phyloP scores from a whole-genome alignment of 1,139 yeast species.

The Yamadazyma oceani region DNA sequence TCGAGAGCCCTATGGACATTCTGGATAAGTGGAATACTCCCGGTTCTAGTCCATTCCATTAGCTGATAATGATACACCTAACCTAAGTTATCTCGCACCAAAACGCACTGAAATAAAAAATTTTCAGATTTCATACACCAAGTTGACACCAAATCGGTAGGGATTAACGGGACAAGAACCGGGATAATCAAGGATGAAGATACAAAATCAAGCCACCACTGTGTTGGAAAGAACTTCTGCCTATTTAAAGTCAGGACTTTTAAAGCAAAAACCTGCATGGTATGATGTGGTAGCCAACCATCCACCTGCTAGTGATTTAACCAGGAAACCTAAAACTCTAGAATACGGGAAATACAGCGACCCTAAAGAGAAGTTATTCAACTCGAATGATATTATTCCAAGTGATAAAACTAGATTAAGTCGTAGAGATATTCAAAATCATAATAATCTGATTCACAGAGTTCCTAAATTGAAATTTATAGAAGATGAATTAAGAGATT shows the following conservation, averaged over 20 bases:
- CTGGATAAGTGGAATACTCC: slow-evolving; percentile 4
- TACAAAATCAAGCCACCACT: slow-evolving; percentile 65
- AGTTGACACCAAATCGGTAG: too few species aligned
- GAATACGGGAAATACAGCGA: slow-evolving; percentile 19
- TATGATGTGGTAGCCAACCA: slow-evolving; percentile 74
- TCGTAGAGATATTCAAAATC: slow-evolving; percentile 23
- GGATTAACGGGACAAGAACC: too few species aligned
- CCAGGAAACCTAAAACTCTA: slow-evolving; percentile 45
- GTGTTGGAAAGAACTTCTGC: slow-evolving; percentile 79
- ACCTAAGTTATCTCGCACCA: too few species aligned
- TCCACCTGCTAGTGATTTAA: slow-evolving; percentile 71
- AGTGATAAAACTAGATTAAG: slow-evolving; percentile 42
- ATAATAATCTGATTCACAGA: slow-evolving; percentile 40
- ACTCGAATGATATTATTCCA: too few species aligned
- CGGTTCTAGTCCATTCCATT: background rate
- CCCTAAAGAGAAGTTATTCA: slow-evolving; percentile 15
- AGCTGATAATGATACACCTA: background rate
- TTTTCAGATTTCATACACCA: too few species aligned
- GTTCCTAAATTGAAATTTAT: slow-evolving; percentile 66
- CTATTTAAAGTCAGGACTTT: slow-evolving; percentile 62
- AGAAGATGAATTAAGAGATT: slow-evolving; percentile 79
- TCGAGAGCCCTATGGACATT: slow-evolving; percentile 6
- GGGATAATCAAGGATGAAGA: slow-evolving; percentile 61
- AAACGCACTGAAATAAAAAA: too few species aligned
- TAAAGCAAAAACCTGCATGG: slow-evolving; percentile 80